A percentile compares a stretch with the other conserved stretches of the same genome.
phyloP scores from a whole-genome alignment of 2,329 filamentous ascomycete species.

The Phyllosticta capitalensis region DNA sequence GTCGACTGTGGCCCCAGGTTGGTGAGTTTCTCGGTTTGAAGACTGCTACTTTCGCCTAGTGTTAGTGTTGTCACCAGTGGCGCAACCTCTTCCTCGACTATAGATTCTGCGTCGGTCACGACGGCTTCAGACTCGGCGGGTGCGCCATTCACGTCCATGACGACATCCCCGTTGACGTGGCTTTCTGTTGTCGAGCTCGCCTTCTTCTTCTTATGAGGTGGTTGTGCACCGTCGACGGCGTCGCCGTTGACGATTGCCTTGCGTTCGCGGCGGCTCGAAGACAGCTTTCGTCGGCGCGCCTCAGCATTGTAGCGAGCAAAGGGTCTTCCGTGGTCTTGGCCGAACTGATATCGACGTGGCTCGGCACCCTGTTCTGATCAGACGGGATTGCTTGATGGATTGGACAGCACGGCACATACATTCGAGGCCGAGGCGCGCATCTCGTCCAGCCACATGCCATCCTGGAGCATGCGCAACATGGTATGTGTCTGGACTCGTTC shows the following conservation, averaged over 20 bases:
- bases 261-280: slow-evolving; percentile 7
- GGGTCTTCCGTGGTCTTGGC: slow-evolving; percentile 29
- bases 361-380: slow-evolving; percentile 5
- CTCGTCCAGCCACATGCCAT: slow-evolving; percentile 46
- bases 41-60: slow-evolving; percentile 27
- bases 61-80: slow-evolving; percentile 26
- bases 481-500: slow-evolving; percentile 49
- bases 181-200: slow-evolving; percentile 18
- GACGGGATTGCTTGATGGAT: not conserved
- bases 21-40: slow-evolving; percentile 27
- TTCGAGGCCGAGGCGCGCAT: slow-evolving; percentile 21
- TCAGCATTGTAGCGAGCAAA: slow-evolving; percentile 30
- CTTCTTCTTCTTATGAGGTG: slow-evolving; percentile 25
- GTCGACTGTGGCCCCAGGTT: slow-evolving; percentile 24
- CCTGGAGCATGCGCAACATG: slow-evolving; percentile 53
- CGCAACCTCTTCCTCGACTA: slow-evolving; percentile 27
- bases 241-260: slow-evolving; percentile 12
- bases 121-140: slow-evolving; percentile 27
- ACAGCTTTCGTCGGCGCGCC: slow-evolving; percentile 13
- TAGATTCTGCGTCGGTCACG: slow-evolving; percentile 28
- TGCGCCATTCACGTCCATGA: slow-evolving; percentile 31
- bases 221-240: slow-evolving; percentile 27
- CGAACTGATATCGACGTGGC: slow-evolving; percentile 27
- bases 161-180: slow-evolving; percentile 39
- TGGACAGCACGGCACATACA: not conserved